Evolutionary conservation across 1,284 basidiomycete genomes (phyloP).

Genomic region (Vanrija pseudolonga): DNA sequence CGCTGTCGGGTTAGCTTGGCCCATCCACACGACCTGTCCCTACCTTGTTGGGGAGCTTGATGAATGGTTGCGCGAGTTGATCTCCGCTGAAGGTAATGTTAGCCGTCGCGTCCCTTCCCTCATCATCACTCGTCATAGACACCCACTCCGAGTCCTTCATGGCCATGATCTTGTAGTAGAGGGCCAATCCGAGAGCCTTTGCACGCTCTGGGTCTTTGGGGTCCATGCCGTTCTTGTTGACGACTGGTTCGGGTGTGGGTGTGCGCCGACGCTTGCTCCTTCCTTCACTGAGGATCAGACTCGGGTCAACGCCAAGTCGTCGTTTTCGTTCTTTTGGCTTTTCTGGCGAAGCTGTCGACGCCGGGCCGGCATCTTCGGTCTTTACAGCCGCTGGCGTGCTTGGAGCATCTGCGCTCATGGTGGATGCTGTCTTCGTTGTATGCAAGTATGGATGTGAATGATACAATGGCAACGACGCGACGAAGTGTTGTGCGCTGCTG

Average conservation of each 20-base stretch:
- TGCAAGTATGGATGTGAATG: too few relatives aligned
- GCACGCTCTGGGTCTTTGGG: slow-evolving; percentile 38
- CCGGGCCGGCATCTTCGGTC: not conserved
- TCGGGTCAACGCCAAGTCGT: slow-evolving; percentile 20
- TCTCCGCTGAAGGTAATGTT: not conserved
- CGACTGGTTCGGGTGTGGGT: not conserved
- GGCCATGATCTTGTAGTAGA: slow-evolving; percentile 36
- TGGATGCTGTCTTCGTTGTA: not conserved
- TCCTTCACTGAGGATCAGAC: slow-evolving; percentile 17
- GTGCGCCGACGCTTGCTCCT: slow-evolving; percentile 19
- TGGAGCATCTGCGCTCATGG: not conserved
- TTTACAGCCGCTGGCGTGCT: not conserved
- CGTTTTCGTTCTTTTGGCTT: slow-evolving; percentile 17
- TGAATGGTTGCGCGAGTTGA: slow-evolving; percentile 36
- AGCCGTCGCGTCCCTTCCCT: not conserved
- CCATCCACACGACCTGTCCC: not conserved
- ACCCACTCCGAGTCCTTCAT: slow-evolving; percentile 34
- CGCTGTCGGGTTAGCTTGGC: slow-evolving; percentile 16
- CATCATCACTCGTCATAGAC: not conserved
- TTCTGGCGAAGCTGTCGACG: slow-evolving; percentile 8
- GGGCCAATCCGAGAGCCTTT: slow-evolving; percentile 27
- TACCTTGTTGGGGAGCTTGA: slow-evolving; percentile 45
- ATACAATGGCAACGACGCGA: too few relatives aligned
- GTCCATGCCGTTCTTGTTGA: slow-evolving; percentile 15
- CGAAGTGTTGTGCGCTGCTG: not conserved